Base-by-base conservation (phyloP, 2,329 filamentous ascomycete genomes). In the Neonectria hederae region DNA sequence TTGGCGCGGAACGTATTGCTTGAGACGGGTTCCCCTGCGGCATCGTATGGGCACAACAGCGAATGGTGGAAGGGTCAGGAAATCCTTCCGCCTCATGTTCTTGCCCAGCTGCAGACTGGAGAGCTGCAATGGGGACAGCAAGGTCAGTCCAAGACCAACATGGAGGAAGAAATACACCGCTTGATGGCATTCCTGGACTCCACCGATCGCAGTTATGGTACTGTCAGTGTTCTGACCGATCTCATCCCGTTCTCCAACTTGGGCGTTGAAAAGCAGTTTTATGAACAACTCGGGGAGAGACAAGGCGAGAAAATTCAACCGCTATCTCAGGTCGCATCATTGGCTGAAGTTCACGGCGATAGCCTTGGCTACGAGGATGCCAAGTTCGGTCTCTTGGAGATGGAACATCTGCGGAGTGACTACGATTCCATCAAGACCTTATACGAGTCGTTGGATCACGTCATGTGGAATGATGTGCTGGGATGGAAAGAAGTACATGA, bases 51-150 rank as follows among this genome's bases (percentile, higher is more conserved):
- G 1, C 81, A 84, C 67, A 82, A 86, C 66, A 78, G 78, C 13
- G 83, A 87, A 63, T 90, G 88, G 88, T 90, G 88, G 88, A 84
- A 82, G 65, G 88, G 88, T 4, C 79, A 83, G 51, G 74, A 80
- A 9, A 89, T 89, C 40, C 67, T 82, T 5, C 76, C 76, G 32
- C 76, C 78, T 2, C 77, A 81, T 10, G 72, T 77, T 26, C 72
- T 82, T 5, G 73, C 74, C 5, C 76, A 74, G 53, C 74, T 78
- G 70, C 73, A 74, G 54, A 67, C 69, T 17, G 75, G 68, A 46
- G 76, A 79, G 30, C 49, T 72, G 1, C 64, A 74, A 35, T 79
- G 73, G 75, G 75, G 72, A 5, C 72, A 75, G 11, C 54, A 68
- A 57, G 19, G 53, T 61, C 28, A 76, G 75, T 35, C 57, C 69